Evolutionary conservation across 257 asterid species (phyloP).

Genomic region (Penstemon eatonii): DNA sequence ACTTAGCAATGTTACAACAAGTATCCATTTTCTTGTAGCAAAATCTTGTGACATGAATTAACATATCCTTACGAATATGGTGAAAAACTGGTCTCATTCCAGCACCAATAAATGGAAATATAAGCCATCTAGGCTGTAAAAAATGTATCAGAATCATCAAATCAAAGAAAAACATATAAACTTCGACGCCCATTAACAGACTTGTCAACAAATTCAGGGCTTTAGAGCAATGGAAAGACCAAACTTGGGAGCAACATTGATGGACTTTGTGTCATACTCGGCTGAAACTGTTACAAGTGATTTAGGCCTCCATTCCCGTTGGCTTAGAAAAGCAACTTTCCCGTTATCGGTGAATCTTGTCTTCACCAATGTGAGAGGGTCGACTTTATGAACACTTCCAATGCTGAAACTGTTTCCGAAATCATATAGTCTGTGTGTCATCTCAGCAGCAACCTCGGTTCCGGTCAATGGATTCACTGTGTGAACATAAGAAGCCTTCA

Average conservation of each 20-base stretch:
- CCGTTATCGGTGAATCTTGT: conserved; percentile 74
- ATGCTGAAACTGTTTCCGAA: conserved; percentile 68
- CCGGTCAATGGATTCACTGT: conserved; percentile 51
- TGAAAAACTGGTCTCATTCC: no score
- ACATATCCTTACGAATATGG: no score
- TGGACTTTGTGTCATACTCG: conserved; percentile 50
- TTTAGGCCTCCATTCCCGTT: conserved; percentile 85
- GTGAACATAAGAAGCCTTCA: conserved; percentile 78
- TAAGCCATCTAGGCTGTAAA: conserved; percentile 30
- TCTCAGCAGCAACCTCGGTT: conserved; percentile 83
- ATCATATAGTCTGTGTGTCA: conserved; percentile 64
- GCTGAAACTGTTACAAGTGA: conserved; percentile 75
- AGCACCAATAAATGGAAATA: conserved; percentile 21
- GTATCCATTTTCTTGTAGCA: no score
- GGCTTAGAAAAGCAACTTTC: conserved; percentile 61
- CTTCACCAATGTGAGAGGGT: conserved; percentile 57
- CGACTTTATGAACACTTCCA: conserved; percentile 64
- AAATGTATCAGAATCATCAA: conserved; percentile 5
- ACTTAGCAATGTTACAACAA: no score
- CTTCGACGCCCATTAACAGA: neutral
- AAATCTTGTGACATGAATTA: no score
- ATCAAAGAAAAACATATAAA: neutral
- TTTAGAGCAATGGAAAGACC: conserved; percentile 75
- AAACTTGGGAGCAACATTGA: conserved; percentile 49
- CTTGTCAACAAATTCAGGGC: conserved; percentile 52